phyloP scores from a whole-genome alignment of 371 early-diverging fungal species.

The Mortierella sp. region DNA sequence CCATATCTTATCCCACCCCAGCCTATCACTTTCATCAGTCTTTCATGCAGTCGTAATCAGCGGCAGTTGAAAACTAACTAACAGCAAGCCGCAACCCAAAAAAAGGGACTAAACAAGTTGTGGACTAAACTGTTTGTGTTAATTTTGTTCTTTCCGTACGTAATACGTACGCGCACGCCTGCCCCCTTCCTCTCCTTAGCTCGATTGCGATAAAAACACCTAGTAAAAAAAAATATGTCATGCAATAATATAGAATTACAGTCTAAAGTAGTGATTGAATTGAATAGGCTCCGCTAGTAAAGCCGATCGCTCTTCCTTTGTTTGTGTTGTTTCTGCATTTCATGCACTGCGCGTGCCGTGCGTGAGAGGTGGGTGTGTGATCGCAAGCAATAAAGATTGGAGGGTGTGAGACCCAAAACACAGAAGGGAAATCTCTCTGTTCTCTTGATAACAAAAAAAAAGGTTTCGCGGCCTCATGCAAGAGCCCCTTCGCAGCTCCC shows the following conservation, averaged over 20 bases:
- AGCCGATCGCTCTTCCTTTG: constrained; percentile 11
- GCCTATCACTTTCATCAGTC: not conserved
- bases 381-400: not conserved
- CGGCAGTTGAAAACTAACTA: constrained; percentile 17
- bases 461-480: constrained; percentile 24
- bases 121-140: not conserved
- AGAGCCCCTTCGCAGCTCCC: constrained; percentile 12
- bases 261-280: too few species aligned
- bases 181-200: constrained; percentile 3
- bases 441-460: too few species aligned
- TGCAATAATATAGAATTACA: not conserved
- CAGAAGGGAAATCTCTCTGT: constrained; percentile 6
- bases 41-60: constrained; percentile 21
- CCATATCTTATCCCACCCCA: not conserved
- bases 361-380: constrained; percentile 9
- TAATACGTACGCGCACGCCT: constrained; percentile 7
- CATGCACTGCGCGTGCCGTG: constrained; percentile 5
- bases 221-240: not conserved
- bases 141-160: too few species aligned
- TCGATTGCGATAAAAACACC: not conserved
- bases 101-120: not conserved
- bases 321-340: not conserved
- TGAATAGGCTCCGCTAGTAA: not conserved
- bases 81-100: not conserved
- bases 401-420: not conserved